These are phyloP conservation scores for Camelina neglecta DNA, from an alignment of 345 rosid genomes.

Conservation along the genomic window DNA sequence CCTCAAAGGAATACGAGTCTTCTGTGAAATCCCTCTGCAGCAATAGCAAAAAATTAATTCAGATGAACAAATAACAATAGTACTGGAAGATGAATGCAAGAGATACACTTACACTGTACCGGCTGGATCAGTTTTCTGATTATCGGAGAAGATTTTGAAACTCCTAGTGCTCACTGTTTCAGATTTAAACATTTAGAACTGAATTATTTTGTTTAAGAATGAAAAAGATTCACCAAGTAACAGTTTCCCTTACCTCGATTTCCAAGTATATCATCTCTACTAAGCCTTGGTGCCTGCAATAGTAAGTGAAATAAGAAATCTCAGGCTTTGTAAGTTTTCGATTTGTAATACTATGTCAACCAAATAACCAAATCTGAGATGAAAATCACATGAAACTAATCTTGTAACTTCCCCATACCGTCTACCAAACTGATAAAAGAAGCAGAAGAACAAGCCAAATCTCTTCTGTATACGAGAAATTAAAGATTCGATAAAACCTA, in stretches of 20 bases:
- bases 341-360: background rate
- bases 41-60: background rate
- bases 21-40: slow-evolving; percentile 31
- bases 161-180: slow-evolving; percentile 46
- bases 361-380: background rate
- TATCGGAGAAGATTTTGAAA: slow-evolving; percentile 58
- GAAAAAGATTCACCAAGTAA: background rate
- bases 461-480: background rate
- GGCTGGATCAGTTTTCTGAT: slow-evolving; percentile 44
- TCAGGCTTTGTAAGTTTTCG: background rate
- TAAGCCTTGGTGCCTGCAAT: slow-evolving; percentile 40
- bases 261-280: slow-evolving; percentile 28
- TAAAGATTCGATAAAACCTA: slow-evolving; percentile 17
- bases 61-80: background rate
- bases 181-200: background rate
- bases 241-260: slow-evolving; percentile 35
- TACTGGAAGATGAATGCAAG: background rate
- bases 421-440: slow-evolving; percentile 3
- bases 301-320: background rate
- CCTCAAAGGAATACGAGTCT: slow-evolving; percentile 41
- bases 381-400: slow-evolving; percentile 7
- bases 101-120: slow-evolving; percentile 51
- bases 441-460: background rate
- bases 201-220: background rate
- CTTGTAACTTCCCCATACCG: background rate